Evolutionary conservation across 176 grass and related monocot genomes (phyloP).

Genomic region (Ensete glaucum): DNA sequence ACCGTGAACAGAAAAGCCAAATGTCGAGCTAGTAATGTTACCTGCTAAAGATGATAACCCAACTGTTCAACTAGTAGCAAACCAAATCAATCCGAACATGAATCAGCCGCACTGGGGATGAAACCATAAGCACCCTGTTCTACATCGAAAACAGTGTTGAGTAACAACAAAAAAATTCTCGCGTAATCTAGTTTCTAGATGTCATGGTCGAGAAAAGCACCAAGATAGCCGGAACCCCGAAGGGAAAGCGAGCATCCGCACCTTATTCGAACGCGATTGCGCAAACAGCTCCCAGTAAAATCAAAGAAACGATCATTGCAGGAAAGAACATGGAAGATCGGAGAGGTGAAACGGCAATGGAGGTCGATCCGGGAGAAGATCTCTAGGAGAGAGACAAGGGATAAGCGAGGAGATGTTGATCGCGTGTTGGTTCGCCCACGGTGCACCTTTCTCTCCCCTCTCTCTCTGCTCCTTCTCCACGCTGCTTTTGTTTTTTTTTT

Average conservation of each 20-base stretch:
- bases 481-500: not conserved
- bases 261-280: constrained; percentile 21
- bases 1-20: too few species aligned
- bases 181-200: too few species aligned
- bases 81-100: not conserved
- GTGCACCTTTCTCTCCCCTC: not conserved
- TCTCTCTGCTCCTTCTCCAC: not conserved
- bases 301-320: not conserved
- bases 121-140: too few species aligned
- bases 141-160: too few species aligned
- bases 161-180: too few species aligned
- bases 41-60: too few species aligned
- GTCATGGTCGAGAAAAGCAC: not conserved
- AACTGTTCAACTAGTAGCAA: too few species aligned
- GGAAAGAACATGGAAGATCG: not conserved
- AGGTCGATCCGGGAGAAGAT: not conserved
- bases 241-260: not conserved
- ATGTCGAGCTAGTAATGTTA: too few species aligned
- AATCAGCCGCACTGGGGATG: not conserved
- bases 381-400: not conserved
- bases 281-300: not conserved
- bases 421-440: not conserved
- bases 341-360: not conserved
- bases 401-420: not conserved
- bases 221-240: not conserved